Base-by-base conservation (phyloP, 108 stramenopile species). In the Pseudonitzschia multiseries region DNA sequence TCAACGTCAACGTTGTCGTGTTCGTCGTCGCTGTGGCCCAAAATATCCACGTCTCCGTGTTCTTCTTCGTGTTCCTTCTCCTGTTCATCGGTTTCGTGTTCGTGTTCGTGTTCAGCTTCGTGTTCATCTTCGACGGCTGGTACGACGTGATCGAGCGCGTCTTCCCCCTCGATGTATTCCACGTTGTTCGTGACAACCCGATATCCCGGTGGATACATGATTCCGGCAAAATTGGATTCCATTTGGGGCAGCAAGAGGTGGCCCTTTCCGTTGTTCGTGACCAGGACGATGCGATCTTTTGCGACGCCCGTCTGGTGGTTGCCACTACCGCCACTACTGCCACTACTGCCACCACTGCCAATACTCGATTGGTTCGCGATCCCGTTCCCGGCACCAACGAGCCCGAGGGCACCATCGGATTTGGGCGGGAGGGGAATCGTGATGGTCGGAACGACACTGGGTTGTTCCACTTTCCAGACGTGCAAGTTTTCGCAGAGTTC, bases 111-210 rank as follows among this genome's bases (percentile, higher is more conserved):
- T 33, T 53, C 41, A 42, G 18, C 43, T 20, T 29, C 52, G 17
- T 13, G 21, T 24, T 57, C 53, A 4, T 4, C 12, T 14, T 26
- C 8, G 43, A 52, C 46, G 42, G 14, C n/a, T 36, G 36, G 4
- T 6, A 36, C 36, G 4, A 28, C 28, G 28, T 28, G 22, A 62
- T 89, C 88, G 31, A 83, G 22, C 61, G 86, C 84, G 41, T 78
- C 83, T 72, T 89, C 88, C 36, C 83, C 82, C 79, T 89, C 88
- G 21, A 89, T 68, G 73, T 86, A 89, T 36, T 86, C 85, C 15
- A 89, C 22, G 65, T 86, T 89, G 61, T 89, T 83, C 27, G 75
- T 65, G 43, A 89, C 48, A 21, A 85, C 75, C 29, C 72, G 79
- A 66, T 89, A 89, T 14, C 88, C 88, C 0, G 85, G 75, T 20